Base-by-base conservation (phyloP, 176 grass and related monocot species). In the Saccharum spontaneum region DNA sequence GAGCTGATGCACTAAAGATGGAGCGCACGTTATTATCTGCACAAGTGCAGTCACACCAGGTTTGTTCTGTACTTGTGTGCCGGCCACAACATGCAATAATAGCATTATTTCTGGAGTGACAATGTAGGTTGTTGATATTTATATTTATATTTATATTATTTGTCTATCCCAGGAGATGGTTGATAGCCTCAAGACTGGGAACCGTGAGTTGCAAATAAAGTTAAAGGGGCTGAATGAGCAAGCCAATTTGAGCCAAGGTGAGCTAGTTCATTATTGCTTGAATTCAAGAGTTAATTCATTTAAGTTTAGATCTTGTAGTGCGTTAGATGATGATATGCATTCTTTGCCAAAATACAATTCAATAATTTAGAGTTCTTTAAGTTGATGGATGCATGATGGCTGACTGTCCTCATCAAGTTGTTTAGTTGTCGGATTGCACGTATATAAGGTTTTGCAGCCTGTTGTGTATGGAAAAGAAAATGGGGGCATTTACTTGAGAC, bases 11-110 rank as follows among this genome's bases (percentile, higher is more conserved):
- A 31, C 76, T 95, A 60, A 66, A 90, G 82, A 86, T 37, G 0
- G 88, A 90, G 33, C 78, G 71, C 17, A 57, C 10, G 1, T 75
- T 66, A 30, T 82, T 92, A 55, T 79, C 70, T 41, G 78, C 76
- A 59, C 83, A 79, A 55, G 36, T 95, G 44, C 37, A 44, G 2
- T 79, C 84, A 17, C 44, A 87, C 38, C 89, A 94, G 89, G 89
- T 94, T 30, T 66, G 64, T 72, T 82, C 3, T 59, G 9, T 6
- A 11, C 0, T 65, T 55, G 52, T 65, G 62, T 34, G 2, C 1
- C 2, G 30, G 2, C 5, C 12, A 67, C 30, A 33, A 66, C 4
- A 65, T 33, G 30, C 6, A 33, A 12, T 24, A 11, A 28, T n/a
- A 61, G 10, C 24, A 65, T 65, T 15, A 13, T 30, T 65, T 65